Percentiles rank a stretch among this genome's conserved stretches.
Evolutionary conservation across 345 rosid species (phyloP).

Genomic region (Salix suchowensis): DNA sequence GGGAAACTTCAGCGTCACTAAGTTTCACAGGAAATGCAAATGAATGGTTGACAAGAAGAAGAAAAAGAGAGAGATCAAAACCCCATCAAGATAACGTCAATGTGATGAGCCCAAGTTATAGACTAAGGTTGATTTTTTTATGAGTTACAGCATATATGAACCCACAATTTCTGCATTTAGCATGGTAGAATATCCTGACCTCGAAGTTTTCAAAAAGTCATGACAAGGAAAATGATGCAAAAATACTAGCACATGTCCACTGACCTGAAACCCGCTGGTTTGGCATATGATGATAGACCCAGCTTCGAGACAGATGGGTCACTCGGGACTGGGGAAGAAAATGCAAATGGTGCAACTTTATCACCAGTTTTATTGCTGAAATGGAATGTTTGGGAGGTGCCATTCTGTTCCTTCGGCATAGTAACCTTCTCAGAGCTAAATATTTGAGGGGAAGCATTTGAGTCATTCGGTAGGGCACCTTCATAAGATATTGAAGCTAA

Average conservation of each 20-base stretch:
- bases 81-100: background rate
- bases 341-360: constrained; percentile 18
- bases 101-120: background rate
- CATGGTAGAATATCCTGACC: background rate
- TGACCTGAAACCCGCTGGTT: constrained; percentile 43
- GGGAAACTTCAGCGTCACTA: background rate
- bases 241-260: background rate
- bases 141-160: background rate
- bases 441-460: constrained; percentile 19
- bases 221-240: background rate
- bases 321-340: constrained; percentile 18
- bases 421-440: constrained; percentile 25
- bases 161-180: background rate
- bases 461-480: constrained; percentile 17
- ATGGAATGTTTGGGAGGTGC: constrained; percentile 11
- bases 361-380: constrained; percentile 19
- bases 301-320: constrained; percentile 22
- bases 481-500: constrained; percentile 27
- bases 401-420: constrained; percentile 34
- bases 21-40: background rate
- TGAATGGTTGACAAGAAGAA: background rate
- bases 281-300: constrained; percentile 20
- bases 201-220: background rate
- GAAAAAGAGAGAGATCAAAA: background rate
- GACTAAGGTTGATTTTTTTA: background rate